These are phyloP conservation scores for Pichia thaimueangensis DNA, from an alignment of 805 yeast species.

Conservation along the genomic window DNA sequence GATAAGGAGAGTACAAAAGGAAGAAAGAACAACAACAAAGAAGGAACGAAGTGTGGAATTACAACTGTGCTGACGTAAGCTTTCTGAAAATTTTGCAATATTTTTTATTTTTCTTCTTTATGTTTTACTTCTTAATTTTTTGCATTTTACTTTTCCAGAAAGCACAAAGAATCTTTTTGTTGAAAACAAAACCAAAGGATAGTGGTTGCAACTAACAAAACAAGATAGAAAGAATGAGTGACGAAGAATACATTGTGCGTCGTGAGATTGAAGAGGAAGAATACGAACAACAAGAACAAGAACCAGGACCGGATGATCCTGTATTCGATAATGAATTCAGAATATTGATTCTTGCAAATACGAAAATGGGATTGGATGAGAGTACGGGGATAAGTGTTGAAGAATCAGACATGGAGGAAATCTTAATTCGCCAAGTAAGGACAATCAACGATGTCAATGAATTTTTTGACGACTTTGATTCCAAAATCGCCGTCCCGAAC, in stretches of 20 bases:
- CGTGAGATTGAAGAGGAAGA: slow-evolving; percentile 12
- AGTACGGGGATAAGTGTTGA: slow-evolving; percentile 26
- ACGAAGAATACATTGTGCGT: slow-evolving; percentile 14
- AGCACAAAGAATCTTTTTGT: too few relatives aligned
- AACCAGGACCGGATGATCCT: slow-evolving; percentile 1
- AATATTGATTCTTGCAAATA: slow-evolving; percentile 11
- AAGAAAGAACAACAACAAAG: too few relatives aligned
- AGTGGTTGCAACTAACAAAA: too few relatives aligned
- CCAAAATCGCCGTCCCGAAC: slow-evolving; percentile 45
- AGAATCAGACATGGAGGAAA: slow-evolving; percentile 40
- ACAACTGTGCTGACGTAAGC: too few relatives aligned
- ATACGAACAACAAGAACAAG: background rate
- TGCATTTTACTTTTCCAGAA: background rate
- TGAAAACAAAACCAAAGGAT: too few relatives aligned
- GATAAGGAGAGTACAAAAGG: too few relatives aligned
- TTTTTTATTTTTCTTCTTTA: too few relatives aligned
- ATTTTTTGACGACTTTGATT: slow-evolving; percentile 50
- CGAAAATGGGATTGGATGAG: background rate
- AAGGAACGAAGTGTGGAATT: too few relatives aligned
- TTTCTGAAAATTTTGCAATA: too few relatives aligned
- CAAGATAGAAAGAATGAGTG: slow-evolving; percentile 10
- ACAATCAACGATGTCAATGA: slow-evolving; percentile 42
- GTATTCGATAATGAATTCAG: slow-evolving; percentile 14
- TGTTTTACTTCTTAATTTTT: background rate
- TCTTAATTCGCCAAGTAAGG: slow-evolving; percentile 29